A percentile compares a stretch with the other conserved stretches of the same genome.
These are phyloP conservation scores for Mycena filopes DNA, from an alignment of 768 basidiomycete species.

Conservation along the genomic window DNA sequence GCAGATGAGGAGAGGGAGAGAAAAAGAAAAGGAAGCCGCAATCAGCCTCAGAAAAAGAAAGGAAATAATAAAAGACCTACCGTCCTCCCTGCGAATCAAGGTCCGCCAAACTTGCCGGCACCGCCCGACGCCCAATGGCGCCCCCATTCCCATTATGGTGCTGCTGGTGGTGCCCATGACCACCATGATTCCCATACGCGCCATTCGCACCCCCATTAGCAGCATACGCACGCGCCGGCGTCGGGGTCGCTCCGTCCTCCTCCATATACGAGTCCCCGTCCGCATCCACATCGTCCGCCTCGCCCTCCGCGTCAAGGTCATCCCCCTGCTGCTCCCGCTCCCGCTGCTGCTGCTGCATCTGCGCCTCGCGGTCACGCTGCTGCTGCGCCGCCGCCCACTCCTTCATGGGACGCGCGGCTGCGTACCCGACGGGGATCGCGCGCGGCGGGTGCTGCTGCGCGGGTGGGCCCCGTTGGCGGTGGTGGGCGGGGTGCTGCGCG, in stretches of 20 bases:
- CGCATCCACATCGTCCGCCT: slow-evolving; percentile 33
- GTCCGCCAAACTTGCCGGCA: slow-evolving; percentile 62
- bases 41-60: background rate
- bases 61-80: slow-evolving; percentile 50
- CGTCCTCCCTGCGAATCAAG: slow-evolving; percentile 69
- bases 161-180: background rate
- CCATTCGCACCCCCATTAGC: too few species aligned
- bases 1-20: slow-evolving; percentile 13
- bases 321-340: background rate
- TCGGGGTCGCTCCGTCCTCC: slow-evolving; percentile 36
- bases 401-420: slow-evolving; percentile 10
- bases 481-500: background rate
- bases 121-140: slow-evolving; percentile 39
- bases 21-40: slow-evolving; percentile 11
- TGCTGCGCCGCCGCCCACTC: background rate
- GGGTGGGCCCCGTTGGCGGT: background rate
- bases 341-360: background rate
- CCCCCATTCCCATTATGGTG: slow-evolving; percentile 11
- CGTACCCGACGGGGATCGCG: slow-evolving; percentile 23
- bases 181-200: too few species aligned
- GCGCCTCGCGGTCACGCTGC: background rate
- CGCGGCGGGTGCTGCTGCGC: slow-evolving; percentile 27
- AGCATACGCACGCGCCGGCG: background rate
- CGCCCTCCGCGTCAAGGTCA: slow-evolving; percentile 44
- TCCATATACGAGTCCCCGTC: slow-evolving; percentile 41